Base-by-base conservation (phyloP, 139 green algal genomes). In the Chlorella sp. region DNA sequence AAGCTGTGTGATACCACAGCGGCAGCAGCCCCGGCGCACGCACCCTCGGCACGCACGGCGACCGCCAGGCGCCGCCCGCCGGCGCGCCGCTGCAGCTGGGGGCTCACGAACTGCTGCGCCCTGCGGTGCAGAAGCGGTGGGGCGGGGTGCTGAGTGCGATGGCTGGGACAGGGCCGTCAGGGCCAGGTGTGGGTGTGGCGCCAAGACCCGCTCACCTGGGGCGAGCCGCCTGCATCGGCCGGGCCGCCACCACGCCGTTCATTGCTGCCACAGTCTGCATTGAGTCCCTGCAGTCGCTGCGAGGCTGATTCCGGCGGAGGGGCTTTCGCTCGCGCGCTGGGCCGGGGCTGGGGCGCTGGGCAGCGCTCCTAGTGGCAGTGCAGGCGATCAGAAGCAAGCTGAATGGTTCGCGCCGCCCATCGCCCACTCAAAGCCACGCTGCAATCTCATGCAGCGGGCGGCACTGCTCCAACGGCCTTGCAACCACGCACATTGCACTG, bases 11-110 rank as follows among this genome's bases (percentile, higher is more conserved):
- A 70, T 70, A 70, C 64, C 64, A 14, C 32, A 14, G 16, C 64
- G 7, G n/a, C 67, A 38, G 67, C 67, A 32, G 72, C 36, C n/a
- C n/a, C 72, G 77, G 41, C 73, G 30, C 77, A n/a, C 77, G 20
- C 77, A 83, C 77, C 41, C 19, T 83, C 77, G 30, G 60, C 77
- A 9, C 60, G 77, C 77, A 83, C 77, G 60, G 26, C 56, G 36
- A 83, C 77, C 28, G 77, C 77, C 11, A 73, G 40, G 38, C 73
- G 77, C 77, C 77, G 73, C 38, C 34, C 30, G 43, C 58, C 19
- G 26, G 72, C 72, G 8, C 77, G 77, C 56, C 56, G 60, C 58
- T 58, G 77, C 60, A 64, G 54, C 38, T 64, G 40, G 28, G 58
- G 28, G 14, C 51, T 44, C 5, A 34, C 41, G 58, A 83, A 83